A percentile compares a stretch with the other conserved stretches of the same genome.
Conservation (phyloP, 2,329 filamentous ascomycete genomes). For the Chalaropsis ovoidea region DNA sequence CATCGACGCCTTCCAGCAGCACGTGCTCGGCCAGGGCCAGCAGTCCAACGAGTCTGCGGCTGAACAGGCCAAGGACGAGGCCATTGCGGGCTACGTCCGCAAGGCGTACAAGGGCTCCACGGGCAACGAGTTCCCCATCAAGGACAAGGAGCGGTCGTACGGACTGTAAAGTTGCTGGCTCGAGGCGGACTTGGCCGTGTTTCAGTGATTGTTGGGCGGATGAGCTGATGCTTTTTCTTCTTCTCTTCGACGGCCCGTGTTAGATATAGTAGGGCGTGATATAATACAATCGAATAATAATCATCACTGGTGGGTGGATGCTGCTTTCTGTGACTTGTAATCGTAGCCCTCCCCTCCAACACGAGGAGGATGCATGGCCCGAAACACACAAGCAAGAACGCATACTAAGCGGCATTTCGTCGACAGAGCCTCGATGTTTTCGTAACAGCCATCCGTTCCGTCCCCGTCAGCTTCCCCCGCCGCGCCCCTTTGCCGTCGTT, state of each 20-base stretch:
- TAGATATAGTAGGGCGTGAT: neutral
- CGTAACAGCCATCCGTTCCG: neutral
- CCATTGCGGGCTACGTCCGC: conserved; percentile 64
- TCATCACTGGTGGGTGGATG: neutral
- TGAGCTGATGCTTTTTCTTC: neutral
- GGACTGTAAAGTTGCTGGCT: conserved; percentile 26
- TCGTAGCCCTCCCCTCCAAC: neutral
- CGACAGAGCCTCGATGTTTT: neutral
- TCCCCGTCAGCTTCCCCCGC: neutral
- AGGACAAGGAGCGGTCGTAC: conserved; percentile 51
- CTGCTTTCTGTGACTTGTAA: neutral
- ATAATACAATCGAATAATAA: neutral
- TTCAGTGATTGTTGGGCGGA: neutral
- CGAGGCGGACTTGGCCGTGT: neutral
- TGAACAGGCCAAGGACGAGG: conserved; percentile 76
- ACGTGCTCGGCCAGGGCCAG: conserved; percentile 56
- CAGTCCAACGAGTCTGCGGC: conserved; percentile 63
- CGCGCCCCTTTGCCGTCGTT: neutral
- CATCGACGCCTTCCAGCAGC: conserved; percentile 68
- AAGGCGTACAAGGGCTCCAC: conserved; percentile 57
- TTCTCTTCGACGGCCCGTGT: neutral
- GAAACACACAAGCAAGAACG: neutral
- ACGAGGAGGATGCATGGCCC: neutral
- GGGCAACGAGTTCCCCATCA: conserved; percentile 58
- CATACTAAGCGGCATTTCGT: neutral